A percentile compares a stretch with the other conserved stretches of the same genome.
These are phyloP conservation scores for Rhododendron kiyosumense DNA, from an alignment of 148 eudicot genomes.

Conservation along the genomic window DNA sequence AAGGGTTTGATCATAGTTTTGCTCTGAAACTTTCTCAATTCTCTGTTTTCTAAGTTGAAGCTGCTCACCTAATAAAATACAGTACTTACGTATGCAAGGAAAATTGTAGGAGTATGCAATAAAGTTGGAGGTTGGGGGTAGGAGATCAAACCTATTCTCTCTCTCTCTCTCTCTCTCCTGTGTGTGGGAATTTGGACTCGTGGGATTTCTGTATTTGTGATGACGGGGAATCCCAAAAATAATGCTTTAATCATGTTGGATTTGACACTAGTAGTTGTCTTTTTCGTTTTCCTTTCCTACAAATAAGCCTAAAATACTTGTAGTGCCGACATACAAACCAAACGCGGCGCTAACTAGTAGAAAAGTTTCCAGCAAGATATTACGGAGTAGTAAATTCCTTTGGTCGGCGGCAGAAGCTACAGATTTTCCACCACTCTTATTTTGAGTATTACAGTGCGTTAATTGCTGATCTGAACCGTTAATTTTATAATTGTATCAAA, in stretches of 20 bases:
- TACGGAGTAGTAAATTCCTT: no score
- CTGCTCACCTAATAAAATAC: background rate
- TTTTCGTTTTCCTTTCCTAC: background rate
- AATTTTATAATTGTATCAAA: no score
- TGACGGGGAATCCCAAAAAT: background rate
- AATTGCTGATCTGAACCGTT: no score
- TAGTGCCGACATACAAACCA: background rate
- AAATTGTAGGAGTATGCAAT: background rate
- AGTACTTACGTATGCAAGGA: background rate
- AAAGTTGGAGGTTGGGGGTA: background rate
- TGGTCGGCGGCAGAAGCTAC: no score
- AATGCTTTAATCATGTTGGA: background rate
- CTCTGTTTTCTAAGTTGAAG: background rate
- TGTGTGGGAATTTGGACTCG: background rate
- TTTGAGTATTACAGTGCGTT: accelerated
- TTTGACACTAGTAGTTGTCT: background rate
- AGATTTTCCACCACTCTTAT: no score
- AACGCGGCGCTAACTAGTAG: background rate
- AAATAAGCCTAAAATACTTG: background rate
- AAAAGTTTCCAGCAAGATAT: no score
- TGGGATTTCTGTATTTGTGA: background rate
- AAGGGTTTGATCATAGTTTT: background rate
- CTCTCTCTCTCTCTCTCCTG: constrained; percentile 2
- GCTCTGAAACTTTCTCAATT: background rate
- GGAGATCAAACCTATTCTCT: background rate